Evolutionary conservation across 805 yeast genomes (phyloP), one percentile per base, ranked within the genome.

Genomic region (Wickerhamomyces sydowiorum): DNA sequence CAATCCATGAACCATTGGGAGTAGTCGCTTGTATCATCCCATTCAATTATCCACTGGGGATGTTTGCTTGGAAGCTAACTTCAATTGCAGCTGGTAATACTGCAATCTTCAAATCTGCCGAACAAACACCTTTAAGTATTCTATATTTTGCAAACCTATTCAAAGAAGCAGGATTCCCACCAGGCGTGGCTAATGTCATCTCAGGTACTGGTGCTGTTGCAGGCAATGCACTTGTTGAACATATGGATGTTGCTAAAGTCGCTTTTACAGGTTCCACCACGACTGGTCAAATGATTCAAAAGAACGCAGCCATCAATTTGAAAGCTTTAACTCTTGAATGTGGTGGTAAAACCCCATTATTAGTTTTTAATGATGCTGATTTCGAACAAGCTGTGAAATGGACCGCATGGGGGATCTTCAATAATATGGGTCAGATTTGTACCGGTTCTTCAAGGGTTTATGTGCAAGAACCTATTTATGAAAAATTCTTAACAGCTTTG

Each of bases 351-450:
- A 67, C 76, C 13, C 75, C 78, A 5, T 60, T 68, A 46, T 54
- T 73, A 23, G 64, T 73, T 4, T 72, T 73, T 52, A 68, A 66
- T 24, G 77, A 73, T 48, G 73, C 75, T 15, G 67, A 72, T 50
- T 47, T 73, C 20, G 73, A 69, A 2, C 64, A 63, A 45, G 75
- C 77, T 32, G 65, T 68, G 25, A 69, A 73, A 49, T 75, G 79
- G 75, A 73, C 73, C 4, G 73, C 69, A 37, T 54, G 67, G 46
- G 82, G 81, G 54, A 75, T 77, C 47, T 76, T 76, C 65, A 70
- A 65, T 63, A 78, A 78, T 63, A 69, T 77, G 54, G 84, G 84
- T 49, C 82, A 78, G 62, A 79, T 78, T 47, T 78, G 84, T 61
- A 74, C 81, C 38, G 82, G 82, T 42, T 78, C 82, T 43, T 76